These are phyloP conservation scores for Fusarium clavum DNA, from an alignment of 2,329 filamentous ascomycete species.

Conservation along the genomic window DNA sequence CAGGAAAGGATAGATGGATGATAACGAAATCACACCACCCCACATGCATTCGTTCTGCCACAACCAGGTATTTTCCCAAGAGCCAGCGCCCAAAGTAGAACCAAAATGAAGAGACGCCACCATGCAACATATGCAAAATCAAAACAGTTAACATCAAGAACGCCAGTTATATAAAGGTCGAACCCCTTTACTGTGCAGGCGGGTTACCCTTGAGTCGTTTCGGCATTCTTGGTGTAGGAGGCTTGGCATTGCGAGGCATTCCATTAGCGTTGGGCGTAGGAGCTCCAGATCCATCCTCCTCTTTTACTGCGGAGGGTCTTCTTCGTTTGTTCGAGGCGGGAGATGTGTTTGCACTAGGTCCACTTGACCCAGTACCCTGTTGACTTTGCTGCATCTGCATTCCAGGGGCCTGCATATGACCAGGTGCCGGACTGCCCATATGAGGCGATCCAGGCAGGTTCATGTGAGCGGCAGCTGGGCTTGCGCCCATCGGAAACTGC, in stretches of 20 bases:
- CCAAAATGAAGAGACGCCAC: constrained; percentile 50
- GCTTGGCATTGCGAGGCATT: constrained; percentile 64
- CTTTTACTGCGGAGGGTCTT: constrained; percentile 68
- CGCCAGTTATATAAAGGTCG: background rate
- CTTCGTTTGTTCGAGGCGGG: constrained; percentile 70
- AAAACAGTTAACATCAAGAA: constrained; percentile 28
- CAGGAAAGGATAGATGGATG: constrained; percentile 11
- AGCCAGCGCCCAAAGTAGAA: constrained; percentile 25
- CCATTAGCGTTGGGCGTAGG: constrained; percentile 65
- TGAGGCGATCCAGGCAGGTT: constrained; percentile 72
- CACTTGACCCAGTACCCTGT: constrained; percentile 74
- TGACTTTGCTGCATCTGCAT: constrained; percentile 77
- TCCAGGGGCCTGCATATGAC: constrained; percentile 71
- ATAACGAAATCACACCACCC: constrained; percentile 28
- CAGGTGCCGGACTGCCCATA: constrained; percentile 69
- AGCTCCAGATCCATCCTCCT: constrained; percentile 63
- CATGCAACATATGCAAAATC: constrained; percentile 52
- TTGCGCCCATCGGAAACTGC: constrained; percentile 69
- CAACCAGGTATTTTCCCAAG: constrained; percentile 41
- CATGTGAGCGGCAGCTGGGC: constrained; percentile 69
- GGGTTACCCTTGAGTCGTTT: constrained; percentile 65
- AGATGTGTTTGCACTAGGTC: constrained; percentile 75
- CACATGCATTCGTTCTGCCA: constrained; percentile 42
- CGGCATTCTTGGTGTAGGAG: constrained; percentile 67
- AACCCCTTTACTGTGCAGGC: constrained; percentile 45